Percentiles rank a stretch among this genome's conserved stretches.
Evolutionary conservation across 768 basidiomycete species (phyloP).

Genomic region (Rhodotorula sphaerocarpa): DNA sequence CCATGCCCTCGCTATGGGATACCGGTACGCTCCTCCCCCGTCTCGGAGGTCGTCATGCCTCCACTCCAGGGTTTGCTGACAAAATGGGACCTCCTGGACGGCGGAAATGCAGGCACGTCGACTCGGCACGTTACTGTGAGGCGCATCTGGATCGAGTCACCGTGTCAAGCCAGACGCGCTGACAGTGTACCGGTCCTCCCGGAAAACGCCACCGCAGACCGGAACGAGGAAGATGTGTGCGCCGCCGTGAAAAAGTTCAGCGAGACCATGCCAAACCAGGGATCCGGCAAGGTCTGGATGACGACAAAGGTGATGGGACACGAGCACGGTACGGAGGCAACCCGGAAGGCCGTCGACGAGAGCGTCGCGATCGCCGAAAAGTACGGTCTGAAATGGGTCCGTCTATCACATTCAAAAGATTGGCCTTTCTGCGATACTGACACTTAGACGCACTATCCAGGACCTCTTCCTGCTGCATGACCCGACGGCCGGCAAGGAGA

Average conservation of each 20-base stretch:
- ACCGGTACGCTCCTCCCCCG: slow-evolving; percentile 9
- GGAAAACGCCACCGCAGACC: slow-evolving; percentile 40
- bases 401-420: not conserved
- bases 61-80: not conserved
- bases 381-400: slow-evolving; percentile 29
- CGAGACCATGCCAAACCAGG: not conserved
- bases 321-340: slow-evolving; percentile 31
- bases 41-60: not conserved
- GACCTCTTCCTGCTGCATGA: slow-evolving; percentile 46
- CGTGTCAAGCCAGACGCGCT: too few species aligned
- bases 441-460: not conserved
- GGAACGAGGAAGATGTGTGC: slow-evolving; percentile 27
- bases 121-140: not conserved
- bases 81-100: slow-evolving; percentile 33
- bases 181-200: slow-evolving; percentile 8
- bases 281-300: slow-evolving; percentile 27
- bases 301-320: slow-evolving; percentile 34
- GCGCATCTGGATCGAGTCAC: not conserved
- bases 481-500: slow-evolving; percentile 42
- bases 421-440: not conserved
- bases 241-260: slow-evolving; percentile 14
- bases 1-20: slow-evolving; percentile 14
- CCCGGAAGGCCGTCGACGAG: slow-evolving; percentile 26
- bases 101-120: slow-evolving; percentile 8
- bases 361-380: slow-evolving; percentile 13